Evolutionary conservation across 163 green algal genomes (phyloP), one percentile per base, ranked within the genome.

Genomic region (Chlorella variabilis): DNA sequence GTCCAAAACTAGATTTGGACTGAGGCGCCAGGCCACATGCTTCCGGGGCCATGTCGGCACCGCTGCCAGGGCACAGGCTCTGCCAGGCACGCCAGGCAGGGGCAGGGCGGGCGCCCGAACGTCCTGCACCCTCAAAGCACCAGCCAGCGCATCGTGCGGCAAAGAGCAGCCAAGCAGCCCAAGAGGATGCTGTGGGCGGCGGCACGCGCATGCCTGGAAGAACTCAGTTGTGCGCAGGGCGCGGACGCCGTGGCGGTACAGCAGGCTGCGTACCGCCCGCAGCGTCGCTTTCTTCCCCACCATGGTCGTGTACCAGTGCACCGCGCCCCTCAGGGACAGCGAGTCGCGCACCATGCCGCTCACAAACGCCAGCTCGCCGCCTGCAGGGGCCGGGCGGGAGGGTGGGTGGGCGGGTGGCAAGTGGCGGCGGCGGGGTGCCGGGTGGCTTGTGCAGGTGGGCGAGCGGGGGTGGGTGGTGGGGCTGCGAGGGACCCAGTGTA

Each of bases 281-380:
- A 85, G 82, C 8, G 62, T 89, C 25, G 21, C 80, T 86, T 98
- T 98, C 88, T 97, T 98, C 39, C 94, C 94, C 29, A 97, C 86
- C 94, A 97, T 97, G 29, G 89, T 93, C 18, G 86, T 95, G 91
- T 94, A 97, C 94, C 90, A 93, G 67, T 93, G 87, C 20, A 93
- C 77, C 20, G 56, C 63, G 4, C 77, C 80, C 29, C 83, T 67
- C 74, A 97, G 85, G 62, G 39, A 27, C 48, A 90, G 58, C 77
- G 95, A 98, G 71, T 99, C 96, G 8, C 81, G 75, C 34, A 98
- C 83, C 92, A 99, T 98, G 13, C 71, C 86, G 18, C 63, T 75
- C 23, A 98, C 88, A 79, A 99, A 99, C 0, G 91, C 91, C 75
- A 91, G 59, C 90, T 99, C 96, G 15, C 96, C 96, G 4, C 96